Evolutionary conservation across 108 stramenopile genomes (phyloP), one percentile per base, ranked within the genome.

Genomic region (Cyclotella choctawhatcheeana): DNA sequence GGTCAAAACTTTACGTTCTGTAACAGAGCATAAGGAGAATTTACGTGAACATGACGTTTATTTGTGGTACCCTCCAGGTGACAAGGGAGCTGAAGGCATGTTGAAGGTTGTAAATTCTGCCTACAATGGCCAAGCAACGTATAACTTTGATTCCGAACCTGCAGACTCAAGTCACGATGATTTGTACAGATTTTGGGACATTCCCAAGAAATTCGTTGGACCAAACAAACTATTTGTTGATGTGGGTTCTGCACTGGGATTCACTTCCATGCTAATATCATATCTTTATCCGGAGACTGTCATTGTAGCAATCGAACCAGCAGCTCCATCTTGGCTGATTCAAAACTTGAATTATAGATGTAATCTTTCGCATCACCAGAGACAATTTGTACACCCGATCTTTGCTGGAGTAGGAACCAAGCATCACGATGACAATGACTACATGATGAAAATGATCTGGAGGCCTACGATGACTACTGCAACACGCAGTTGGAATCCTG

Each of bases 381-480:
- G 84, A 25, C 74, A 73, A 55, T 73, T 88, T 62, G 31, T 84
- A 64, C 68, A 82, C 60, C 67, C 74, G 26, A 74, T 86, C 16
- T 54, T 89, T 63, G 86, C 84, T 18, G 91, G 91, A 16, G 89
- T 92, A 17, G 91, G 91, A 24, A 81, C 80, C 22, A 86, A 86
- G 21, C 84, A 88, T 34, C 81, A 80, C 20, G 84, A 84, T 44
- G 87, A 86, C 40, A 85, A 85, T 61, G 83, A 85, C 59, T 65
- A 75, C 62, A 83, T 89, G 82, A 85, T 86, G 67, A 89, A 92
- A 62, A 69, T 89, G 64, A 78, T 88, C 52, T 92, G 91, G 91
- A 75, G 80, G 26, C 86, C 87, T 0, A 79, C 78, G 17, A 77
- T 85, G 48, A 88, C 87, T 1, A 89, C 89, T 0, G 71, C 87